A percentile compares a stretch with the other conserved stretches of the same genome.
Evolutionary conservation across 306 rosid genomes (phyloP).

Genomic region (Carpinus fangiana): DNA sequence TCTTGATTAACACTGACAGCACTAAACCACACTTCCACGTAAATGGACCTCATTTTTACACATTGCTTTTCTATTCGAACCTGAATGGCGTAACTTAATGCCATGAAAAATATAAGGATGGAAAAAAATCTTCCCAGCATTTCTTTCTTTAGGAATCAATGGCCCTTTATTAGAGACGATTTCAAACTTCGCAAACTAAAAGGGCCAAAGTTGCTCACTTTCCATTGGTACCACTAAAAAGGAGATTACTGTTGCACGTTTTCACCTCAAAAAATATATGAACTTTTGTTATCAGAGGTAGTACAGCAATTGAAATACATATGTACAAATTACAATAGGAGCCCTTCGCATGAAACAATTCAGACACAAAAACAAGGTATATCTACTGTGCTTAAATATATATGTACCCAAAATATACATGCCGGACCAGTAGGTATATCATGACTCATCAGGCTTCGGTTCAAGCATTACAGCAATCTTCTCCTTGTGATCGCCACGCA

Average conservation of each 20-base stretch:
- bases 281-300: background rate
- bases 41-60: too few species aligned
- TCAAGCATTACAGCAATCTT: constrained; percentile 84
- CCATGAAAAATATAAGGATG: too few species aligned
- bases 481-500: constrained; percentile 97
- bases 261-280: background rate
- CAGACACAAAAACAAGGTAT: constrained; percentile 10
- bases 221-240: background rate
- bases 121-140: too few species aligned
- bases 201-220: background rate
- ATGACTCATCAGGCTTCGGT: constrained; percentile 87
- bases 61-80: too few species aligned
- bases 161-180: background rate
- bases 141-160: background rate
- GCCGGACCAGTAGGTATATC: constrained; percentile 26
- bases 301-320: background rate
- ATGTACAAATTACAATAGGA: constrained; percentile 23
- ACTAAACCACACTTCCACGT: too few species aligned
- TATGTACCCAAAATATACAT: background rate
- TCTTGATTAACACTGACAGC: too few species aligned
- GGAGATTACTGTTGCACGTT: background rate
- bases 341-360: background rate
- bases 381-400: background rate
- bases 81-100: too few species aligned
- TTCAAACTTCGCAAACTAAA: background rate